Base-by-base conservation (phyloP, 495 filamentous ascomycete species). In the Oidiodendron maius region DNA sequence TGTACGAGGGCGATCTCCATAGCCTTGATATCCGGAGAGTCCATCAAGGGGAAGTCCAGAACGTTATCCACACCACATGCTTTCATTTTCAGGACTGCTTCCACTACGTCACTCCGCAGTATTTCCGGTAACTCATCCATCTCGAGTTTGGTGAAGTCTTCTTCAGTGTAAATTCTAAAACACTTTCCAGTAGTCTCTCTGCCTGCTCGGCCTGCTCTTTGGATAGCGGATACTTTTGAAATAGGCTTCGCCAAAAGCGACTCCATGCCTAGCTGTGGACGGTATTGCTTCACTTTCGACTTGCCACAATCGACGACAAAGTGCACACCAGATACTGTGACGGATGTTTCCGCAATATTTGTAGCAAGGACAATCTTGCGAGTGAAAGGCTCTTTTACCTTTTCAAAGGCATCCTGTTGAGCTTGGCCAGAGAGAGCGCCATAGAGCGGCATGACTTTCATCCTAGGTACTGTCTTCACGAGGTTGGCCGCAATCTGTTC, bases 311-410 rank as follows among this genome's bases (percentile, higher is more conserved):
- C 94, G 23, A 99, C 72, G 23, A 99, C 94, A 58, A 80, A 88
- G 2, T 89, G 80, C 3, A 99, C 89, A 2, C 94, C 94, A 6
- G 91, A 82, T 0, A 99, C 90, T 0, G 94, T 99, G 45, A 99
- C 84, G 1, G 94, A 99, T 0, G 94, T 97, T 59, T 99, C 94
- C 18, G 94, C 94, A 53, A 99, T 96, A 63, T 99, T 99, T 12
- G 94, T 99, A 0, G 90, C 79, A 2, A 99, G 73, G 10, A 99
- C 88, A 6, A 99, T 67, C 57, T 97, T 99, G 32, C 94, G 77
- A 0, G 86, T 95, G 38, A 71, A 74, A 16, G 73, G 71, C 9
- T 79, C 76, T 1, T 87, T 84, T 22, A 88, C 73, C 4, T 84
- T 86, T 20, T 80, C 71, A 60, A 99, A 99, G 20, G 91, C 87